Evolutionary conservation across 1,139 yeast species (phyloP), one percentile per base, ranked within the genome.

Genomic region (Yamadazyma triangularis): DNA sequence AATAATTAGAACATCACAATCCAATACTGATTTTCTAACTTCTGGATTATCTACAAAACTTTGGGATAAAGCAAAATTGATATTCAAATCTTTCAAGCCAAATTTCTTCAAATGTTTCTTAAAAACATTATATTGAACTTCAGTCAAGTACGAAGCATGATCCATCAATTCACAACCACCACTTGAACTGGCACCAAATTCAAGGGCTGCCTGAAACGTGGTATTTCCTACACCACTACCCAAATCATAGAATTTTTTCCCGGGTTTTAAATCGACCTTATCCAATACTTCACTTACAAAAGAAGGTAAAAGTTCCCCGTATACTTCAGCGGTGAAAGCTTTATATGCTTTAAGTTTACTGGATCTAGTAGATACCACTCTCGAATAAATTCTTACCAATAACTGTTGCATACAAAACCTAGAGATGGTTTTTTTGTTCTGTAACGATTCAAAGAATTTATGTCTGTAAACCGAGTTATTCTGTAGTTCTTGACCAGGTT

Each of bases 221-320:
- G 96, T 86, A 50, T 88, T 88, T 0, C 96, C 97, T 4, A 89
- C 96, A 4, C 96, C 96, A 0, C 95, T 86, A 0, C 96, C 97
- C 23, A 89, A 64, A 55, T 85, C 96, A 39, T 88, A 78, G 48
- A 87, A 88, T 15, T 67, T 72, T 31, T 76, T 73, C 2, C 57
- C 56, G 1, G 78, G 68, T 21, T 59, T 55, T 30, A 87, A 60
- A 2, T 65, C 68, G 25, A 88, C 82, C 48, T 84, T 75, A 4
- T 73, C 63, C 44, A 83, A 77, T 1, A 85, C 81, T 42, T 71
- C 77, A 30, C 87, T 72, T 24, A 85, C 67, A 47, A 88, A 86
- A 4, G 73, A 66, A 1, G 96, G 96, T 48, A 89, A 64, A 34
- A 89, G 60, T 56, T 89, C 97, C 4, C 97, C 97, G 51, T 89